Percentiles rank a stretch among this genome's conserved stretches.
Evolutionary conservation across 129 eudicot genomes (phyloP).

Genomic region (Flaveria linearis): DNA sequence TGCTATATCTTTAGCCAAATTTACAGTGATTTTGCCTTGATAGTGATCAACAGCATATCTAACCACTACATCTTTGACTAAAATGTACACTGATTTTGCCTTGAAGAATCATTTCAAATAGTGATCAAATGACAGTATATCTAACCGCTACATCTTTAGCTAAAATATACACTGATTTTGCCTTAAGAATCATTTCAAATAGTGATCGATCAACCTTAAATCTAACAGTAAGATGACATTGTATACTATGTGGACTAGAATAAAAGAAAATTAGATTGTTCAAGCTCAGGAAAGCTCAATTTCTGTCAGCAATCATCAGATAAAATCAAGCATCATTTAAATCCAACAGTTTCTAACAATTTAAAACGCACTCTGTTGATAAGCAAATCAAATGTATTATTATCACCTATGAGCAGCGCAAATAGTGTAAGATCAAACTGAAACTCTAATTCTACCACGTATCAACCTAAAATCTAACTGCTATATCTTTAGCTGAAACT

Average conservation of each 20-base stretch:
- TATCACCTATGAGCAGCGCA: slow-evolving; percentile 86
- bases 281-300: slow-evolving; percentile 20
- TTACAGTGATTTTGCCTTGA: no score
- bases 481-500: background rate
- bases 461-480: no score
- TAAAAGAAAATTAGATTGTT: background rate
- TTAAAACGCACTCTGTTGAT: no score
- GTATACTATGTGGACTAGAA: background rate
- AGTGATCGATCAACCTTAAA: background rate
- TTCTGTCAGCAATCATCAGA: background rate
- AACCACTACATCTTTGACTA: background rate
- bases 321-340: background rate
- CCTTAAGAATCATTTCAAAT: background rate
- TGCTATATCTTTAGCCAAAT: no score
- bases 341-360: no score
- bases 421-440: background rate
- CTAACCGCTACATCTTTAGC: background rate
- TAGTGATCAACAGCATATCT: background rate
- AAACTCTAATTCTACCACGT: no score
- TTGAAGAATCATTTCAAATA: no score
- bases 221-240: background rate
- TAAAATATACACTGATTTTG: background rate
- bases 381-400: background rate
- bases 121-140: background rate
- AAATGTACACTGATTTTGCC: background rate